phyloP scores from a whole-genome alignment of 352 stramenopile genomes.

The Pythium myriotylum region DNA sequence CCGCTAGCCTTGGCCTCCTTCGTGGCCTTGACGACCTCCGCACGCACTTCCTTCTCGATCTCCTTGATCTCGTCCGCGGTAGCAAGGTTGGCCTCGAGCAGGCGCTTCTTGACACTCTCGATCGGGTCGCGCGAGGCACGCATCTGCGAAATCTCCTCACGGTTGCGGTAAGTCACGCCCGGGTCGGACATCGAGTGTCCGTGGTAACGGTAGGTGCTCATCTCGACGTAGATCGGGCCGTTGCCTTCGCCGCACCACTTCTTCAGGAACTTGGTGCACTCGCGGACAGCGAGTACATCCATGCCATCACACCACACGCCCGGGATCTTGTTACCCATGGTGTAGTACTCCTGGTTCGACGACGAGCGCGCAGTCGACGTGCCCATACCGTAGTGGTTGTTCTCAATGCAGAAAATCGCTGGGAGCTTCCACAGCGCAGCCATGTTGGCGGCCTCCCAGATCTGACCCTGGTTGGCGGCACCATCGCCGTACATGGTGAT shows the following conservation, averaged over 20 bases:
- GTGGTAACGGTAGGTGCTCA: conserved; percentile 99
- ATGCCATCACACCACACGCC: conserved; percentile 99
- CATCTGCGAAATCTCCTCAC: conserved; percentile 99
- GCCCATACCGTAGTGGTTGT: conserved; percentile 99
- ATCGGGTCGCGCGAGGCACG: conserved; percentile 98
- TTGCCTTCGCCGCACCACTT: conserved; percentile 96
- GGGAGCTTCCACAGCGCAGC: conserved; percentile 98
- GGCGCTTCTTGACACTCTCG: conserved; percentile 98
- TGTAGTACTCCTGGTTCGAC: conserved; percentile 99
- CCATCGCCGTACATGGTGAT: conserved; percentile 99
- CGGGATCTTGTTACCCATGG: conserved; percentile 99
- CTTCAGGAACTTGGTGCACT: conserved; percentile 98
- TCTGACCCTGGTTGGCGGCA: conserved; percentile 99
- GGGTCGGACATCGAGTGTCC: conserved; percentile 99
- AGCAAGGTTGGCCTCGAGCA: conserved; percentile 94
- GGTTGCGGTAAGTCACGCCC: conserved; percentile 99
- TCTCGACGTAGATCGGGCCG: conserved; percentile 99
- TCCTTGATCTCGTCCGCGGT: conserved; percentile 98
- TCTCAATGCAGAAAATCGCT: conserved; percentile 99
- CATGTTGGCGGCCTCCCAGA: conserved; percentile 98
- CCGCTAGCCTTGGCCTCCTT: conserved; percentile 91
- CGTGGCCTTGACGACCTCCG: conserved; percentile 95
- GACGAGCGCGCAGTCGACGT: conserved; percentile 97
- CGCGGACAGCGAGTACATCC: conserved; percentile 97
- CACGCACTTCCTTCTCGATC: conserved; percentile 98